Evolutionary conservation across 2,329 filamentous ascomycete genomes (phyloP).

Genomic region (Blumeriella jaapii): DNA sequence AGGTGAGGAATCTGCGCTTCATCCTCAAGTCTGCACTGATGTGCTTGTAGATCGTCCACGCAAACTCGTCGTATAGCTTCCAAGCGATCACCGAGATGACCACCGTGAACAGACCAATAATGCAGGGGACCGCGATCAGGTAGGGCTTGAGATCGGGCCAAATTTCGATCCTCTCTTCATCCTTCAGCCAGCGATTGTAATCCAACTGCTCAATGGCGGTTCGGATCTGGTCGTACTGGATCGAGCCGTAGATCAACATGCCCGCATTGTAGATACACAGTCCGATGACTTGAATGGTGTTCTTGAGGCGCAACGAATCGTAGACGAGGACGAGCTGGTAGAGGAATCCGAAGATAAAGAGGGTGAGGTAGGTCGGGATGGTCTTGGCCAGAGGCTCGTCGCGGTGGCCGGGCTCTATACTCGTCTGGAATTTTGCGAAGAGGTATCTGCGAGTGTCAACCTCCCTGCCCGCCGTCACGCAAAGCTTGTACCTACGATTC

Average conservation of each 20-base stretch:
- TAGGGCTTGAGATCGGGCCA: slow-evolving; percentile 64
- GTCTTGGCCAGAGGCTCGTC: slow-evolving; percentile 49
- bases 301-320: slow-evolving; percentile 88
- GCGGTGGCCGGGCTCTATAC: slow-evolving; percentile 38
- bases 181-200: slow-evolving; percentile 31
- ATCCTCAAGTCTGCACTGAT: slow-evolving; percentile 94
- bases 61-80: slow-evolving; percentile 97
- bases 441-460: slow-evolving; percentile 49
- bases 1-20: slow-evolving; percentile 92
- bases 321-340: slow-evolving; percentile 85
- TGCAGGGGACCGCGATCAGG: slow-evolving; percentile 72
- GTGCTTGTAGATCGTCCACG: slow-evolving; percentile 98
- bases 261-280: slow-evolving; percentile 87
- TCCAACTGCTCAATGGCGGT: slow-evolving; percentile 53
- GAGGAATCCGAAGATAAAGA: slow-evolving; percentile 95
- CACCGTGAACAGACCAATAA: slow-evolving; percentile 67
- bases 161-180: slow-evolving; percentile 34
- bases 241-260: slow-evolving; percentile 81
- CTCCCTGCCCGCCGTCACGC: not conserved
- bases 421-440: slow-evolving; percentile 74
- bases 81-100: slow-evolving; percentile 69
- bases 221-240: slow-evolving; percentile 84
- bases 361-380: slow-evolving; percentile 87
- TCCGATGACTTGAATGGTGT: slow-evolving; percentile 97
- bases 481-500: slow-evolving; percentile 57